Evolutionary conservation across 768 basidiomycete genomes (phyloP), one percentile per base, ranked within the genome.

Genomic region (Leccinum boreale): DNA sequence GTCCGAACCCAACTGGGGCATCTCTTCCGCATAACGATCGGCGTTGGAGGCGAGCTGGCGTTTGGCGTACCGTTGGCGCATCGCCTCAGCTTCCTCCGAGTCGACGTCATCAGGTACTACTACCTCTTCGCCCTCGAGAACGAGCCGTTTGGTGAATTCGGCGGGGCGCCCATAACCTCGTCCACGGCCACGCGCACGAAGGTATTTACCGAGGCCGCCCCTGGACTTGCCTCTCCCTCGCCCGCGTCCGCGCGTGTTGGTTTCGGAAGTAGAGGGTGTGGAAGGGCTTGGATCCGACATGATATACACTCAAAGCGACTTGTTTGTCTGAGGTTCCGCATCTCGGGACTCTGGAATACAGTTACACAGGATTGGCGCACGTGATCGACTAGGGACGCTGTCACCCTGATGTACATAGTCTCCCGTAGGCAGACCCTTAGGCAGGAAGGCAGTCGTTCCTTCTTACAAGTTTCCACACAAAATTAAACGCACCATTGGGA

Each of bases 1-100:
- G 69, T 90, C 87, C 2, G 86, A 85, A 65, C 81, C 85, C 24
- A 89, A 73, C 62, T 87, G 84, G 3, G 84, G 84, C 57, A 84
- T 86, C 19, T 81, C 81, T 71, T 92, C 90, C 15, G 66, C 78
- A 66, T 92, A 92, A 52, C 90, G 78, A 76, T 91, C 89, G 0
- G 77, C 85, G 66, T 93, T 92, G 4, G 86, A 79, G 4, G 78
- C 84, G 15, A 93, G 74, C 50, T 83, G 74, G 36, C 90, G 77
- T 56, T 78, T 77, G 24, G 82, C 69, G 55, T 80, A 91, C 65
- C 81, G 86, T 35, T 66, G 69, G 15, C 73, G 74, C 10, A 73
- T 60, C 65, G 84, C 86, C 33, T 75, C 73, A 1, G 76, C 78
- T 29, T 76, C 78, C 61, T 85, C 86, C 7, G 64, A 61, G 52